Evolutionary conservation across 345 rosid genomes (phyloP).

Genomic region (Angophora floribunda): DNA sequence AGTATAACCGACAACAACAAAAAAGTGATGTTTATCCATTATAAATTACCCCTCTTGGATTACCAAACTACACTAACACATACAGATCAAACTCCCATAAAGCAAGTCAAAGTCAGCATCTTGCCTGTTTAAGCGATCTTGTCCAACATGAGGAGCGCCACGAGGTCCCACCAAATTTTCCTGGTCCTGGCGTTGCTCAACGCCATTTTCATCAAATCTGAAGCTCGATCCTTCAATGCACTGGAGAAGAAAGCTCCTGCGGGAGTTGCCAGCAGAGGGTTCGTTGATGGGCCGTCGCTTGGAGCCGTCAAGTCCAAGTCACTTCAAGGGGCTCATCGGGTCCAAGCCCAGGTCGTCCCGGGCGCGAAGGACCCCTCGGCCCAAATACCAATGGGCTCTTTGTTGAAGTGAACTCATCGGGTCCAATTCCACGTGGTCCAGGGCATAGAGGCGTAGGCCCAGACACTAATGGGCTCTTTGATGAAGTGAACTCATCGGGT

Average conservation of each 20-base stretch:
- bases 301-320: too few relatives aligned
- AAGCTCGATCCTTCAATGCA: background rate
- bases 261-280: too few relatives aligned
- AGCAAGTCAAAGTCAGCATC: too few relatives aligned
- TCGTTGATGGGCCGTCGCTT: too few relatives aligned
- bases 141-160: background rate
- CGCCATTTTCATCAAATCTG: background rate
- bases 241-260: background rate
- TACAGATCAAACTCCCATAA: too few relatives aligned
- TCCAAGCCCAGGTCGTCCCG: background rate
- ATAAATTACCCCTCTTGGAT: background rate
- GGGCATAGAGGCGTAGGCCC: background rate
- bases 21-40: background rate
- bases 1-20: too few relatives aligned
- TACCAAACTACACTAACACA: background rate
- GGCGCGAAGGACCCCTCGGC: too few relatives aligned
- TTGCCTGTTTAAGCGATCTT: too few relatives aligned
- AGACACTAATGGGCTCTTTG: too few relatives aligned
- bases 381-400: background rate
- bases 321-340: background rate
- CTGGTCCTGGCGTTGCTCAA: background rate
- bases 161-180: background rate
- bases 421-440: background rate
- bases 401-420: background rate
- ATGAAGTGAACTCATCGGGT: background rate